These are phyloP conservation scores for Solanum gandarillasii DNA, from an alignment of 257 asterid species.

Conservation along the genomic window DNA sequence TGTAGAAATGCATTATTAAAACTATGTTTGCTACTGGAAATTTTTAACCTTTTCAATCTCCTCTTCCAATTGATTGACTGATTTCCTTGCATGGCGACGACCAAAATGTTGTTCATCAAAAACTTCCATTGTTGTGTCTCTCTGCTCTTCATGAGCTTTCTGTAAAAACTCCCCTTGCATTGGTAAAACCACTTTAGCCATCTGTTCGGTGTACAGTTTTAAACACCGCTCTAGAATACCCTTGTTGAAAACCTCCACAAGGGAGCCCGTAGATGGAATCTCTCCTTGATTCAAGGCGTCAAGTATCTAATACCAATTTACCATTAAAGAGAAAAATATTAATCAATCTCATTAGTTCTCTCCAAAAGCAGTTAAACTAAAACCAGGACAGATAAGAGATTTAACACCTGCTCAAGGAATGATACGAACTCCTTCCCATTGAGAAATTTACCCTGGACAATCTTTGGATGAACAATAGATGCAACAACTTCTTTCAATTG, in stretches of 20 bases:
- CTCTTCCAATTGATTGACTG: constrained; percentile 67
- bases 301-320: constrained; percentile 51
- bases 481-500: constrained; percentile 69
- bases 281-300: constrained; percentile 98
- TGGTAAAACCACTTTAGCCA: constrained; percentile 52
- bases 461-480: constrained; percentile 79
- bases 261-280: constrained; percentile 94
- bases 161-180: constrained; percentile 49
- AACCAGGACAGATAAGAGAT: constrained; percentile 6
- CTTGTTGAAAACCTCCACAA: constrained; percentile 92
- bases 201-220: constrained; percentile 44
- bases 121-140: constrained; percentile 45
- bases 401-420: constrained; percentile 74
- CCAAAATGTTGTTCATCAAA: constrained; percentile 96
- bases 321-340: neutral
- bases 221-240: constrained; percentile 69
- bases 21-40: neutral
- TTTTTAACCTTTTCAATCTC: constrained; percentile 58
- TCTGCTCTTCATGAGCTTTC: constrained; percentile 50
- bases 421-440: constrained; percentile 86
- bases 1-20: neutral
- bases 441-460: constrained; percentile 93
- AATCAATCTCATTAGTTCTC: neutral
- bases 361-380: neutral
- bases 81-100: constrained; percentile 81